phyloP scores from a whole-genome alignment of 2,329 filamentous ascomycete species.

The Exophiala alcalophila region DNA sequence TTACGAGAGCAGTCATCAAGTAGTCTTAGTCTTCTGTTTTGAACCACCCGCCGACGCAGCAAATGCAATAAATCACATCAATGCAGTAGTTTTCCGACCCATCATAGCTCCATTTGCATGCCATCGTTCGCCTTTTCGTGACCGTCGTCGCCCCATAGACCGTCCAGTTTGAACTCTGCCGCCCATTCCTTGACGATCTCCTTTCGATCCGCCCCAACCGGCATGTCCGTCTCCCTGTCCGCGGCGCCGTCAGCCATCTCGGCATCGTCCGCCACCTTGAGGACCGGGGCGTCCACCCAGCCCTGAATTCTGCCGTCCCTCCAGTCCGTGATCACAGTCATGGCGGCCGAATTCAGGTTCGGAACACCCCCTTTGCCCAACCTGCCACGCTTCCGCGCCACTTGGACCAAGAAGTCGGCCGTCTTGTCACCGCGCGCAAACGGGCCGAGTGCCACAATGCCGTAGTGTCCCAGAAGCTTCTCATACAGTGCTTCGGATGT shows the following conservation, averaged over 20 bases:
- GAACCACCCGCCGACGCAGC: too few relatives aligned
- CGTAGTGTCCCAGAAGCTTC: constrained; percentile 80
- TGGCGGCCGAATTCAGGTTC: constrained; percentile 81
- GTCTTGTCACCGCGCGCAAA: constrained; percentile 67
- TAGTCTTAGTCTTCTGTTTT: too few relatives aligned
- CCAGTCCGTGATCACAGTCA: constrained; percentile 95
- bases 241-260: constrained; percentile 39
- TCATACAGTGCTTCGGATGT: constrained; percentile 68
- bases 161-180: constrained; percentile 91
- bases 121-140: constrained; percentile 14
- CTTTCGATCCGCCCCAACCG: constrained; percentile 64
- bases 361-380: constrained; percentile 86
- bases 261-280: constrained; percentile 53
- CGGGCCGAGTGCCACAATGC: constrained; percentile 73
- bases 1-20: too few relatives aligned
- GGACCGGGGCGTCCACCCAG: constrained; percentile 74
- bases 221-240: constrained; percentile 43
- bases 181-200: constrained; percentile 90
- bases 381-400: constrained; percentile 86
- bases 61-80: too few relatives aligned
- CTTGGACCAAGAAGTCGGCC: constrained; percentile 89
- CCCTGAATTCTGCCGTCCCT: constrained; percentile 91
- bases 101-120: constrained; percentile 37
- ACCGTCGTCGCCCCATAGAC: constrained; percentile 72
- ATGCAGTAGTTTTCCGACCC: too few relatives aligned